Percentiles rank a stretch among this genome's conserved stretches.
These are phyloP conservation scores for Cladochytrium tenue DNA, from an alignment of 371 early-diverging fungal genomes.

Conservation along the genomic window DNA sequence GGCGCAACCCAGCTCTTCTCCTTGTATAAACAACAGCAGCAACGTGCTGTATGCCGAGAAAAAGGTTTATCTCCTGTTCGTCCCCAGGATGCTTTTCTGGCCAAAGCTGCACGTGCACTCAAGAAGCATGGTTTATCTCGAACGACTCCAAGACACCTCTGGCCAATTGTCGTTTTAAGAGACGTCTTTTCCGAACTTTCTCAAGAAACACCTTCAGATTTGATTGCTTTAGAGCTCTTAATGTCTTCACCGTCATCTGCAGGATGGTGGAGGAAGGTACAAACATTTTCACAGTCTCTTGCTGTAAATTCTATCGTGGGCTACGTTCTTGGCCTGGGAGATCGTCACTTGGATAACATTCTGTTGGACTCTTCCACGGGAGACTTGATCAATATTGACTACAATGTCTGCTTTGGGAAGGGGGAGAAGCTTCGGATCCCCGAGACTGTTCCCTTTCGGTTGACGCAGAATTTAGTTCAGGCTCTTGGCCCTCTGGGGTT, in stretches of 20 bases:
- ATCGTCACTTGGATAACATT: conserved; percentile 98
- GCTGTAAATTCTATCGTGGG: conserved; percentile 73
- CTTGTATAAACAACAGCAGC: conserved; percentile 51
- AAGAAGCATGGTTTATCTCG: conserved; percentile 54
- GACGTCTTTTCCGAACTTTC: conserved; percentile 64
- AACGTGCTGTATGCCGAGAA: conserved; percentile 26
- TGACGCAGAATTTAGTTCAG: conserved; percentile 83
- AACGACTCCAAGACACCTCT: conserved; percentile 52
- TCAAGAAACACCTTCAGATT: conserved; percentile 66
- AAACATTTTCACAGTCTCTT: conserved; percentile 49
- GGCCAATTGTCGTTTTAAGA: conserved; percentile 66
- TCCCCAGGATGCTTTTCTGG: conserved; percentile 36
- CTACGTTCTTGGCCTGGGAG: conserved; percentile 97
- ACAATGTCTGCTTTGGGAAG: conserved; percentile 96
- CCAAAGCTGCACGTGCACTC: conserved; percentile 28
- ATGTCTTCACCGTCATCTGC: conserved; percentile 24
- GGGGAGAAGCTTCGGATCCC: conserved; percentile 86
- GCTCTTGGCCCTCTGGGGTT: conserved; percentile 79
- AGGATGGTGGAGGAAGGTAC: conserved; percentile 42
- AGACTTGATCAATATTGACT: conserved; percentile 96
- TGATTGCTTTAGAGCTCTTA: conserved; percentile 51
- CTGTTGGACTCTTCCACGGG: conserved; percentile 82
- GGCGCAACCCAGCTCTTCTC: conserved; percentile 72
- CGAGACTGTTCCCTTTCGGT: conserved; percentile 94
- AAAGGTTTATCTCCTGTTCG: conserved; percentile 21